These are phyloP conservation scores for Cutaneotrichosporon spelunceum DNA, from an alignment of 1,284 basidiomycete genomes.

Conservation along the genomic window DNA sequence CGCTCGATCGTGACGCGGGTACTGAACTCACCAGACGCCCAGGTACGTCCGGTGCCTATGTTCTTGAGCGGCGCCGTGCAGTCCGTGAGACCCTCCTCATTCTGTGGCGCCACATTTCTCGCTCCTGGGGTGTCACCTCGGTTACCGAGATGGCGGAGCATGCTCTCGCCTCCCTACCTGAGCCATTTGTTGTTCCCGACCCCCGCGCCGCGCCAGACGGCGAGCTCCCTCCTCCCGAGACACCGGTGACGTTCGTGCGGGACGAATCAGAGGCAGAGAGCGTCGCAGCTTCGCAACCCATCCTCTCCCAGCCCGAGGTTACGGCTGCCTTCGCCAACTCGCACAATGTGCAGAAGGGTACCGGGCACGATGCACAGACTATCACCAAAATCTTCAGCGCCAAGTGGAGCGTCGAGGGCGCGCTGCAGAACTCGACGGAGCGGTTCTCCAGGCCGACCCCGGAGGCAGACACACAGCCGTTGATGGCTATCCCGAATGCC, in stretches of 20 bases:
- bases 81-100: constrained; percentile 65
- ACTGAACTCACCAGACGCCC: constrained; percentile 51
- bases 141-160: constrained; percentile 60
- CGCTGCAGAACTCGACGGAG: constrained; percentile 59
- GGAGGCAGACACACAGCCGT: constrained; percentile 14
- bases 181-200: constrained; percentile 43
- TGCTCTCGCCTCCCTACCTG: constrained; percentile 52
- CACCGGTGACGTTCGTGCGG: constrained; percentile 39
- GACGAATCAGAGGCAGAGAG: constrained; percentile 39
- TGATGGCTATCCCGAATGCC: constrained; percentile 84
- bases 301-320: constrained; percentile 59
- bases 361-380: constrained; percentile 60
- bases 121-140: constrained; percentile 64
- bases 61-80: constrained; percentile 55
- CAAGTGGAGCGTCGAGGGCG: constrained; percentile 71
- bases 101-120: constrained; percentile 66
- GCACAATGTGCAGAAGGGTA: constrained; percentile 60
- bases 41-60: constrained; percentile 38
- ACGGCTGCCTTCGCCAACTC: constrained; percentile 58
- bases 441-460: constrained; percentile 11
- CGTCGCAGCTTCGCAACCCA: constrained; percentile 30
- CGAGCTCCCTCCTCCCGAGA: constrained; percentile 32
- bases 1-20: constrained; percentile 62
- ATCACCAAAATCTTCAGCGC: constrained; percentile 59
- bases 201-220: constrained; percentile 17